A percentile compares a stretch with the other conserved stretches of the same genome.
These are phyloP conservation scores for Paramecium sonneborni DNA, from an alignment of 73 alveolate species.

Conservation along the genomic window DNA sequence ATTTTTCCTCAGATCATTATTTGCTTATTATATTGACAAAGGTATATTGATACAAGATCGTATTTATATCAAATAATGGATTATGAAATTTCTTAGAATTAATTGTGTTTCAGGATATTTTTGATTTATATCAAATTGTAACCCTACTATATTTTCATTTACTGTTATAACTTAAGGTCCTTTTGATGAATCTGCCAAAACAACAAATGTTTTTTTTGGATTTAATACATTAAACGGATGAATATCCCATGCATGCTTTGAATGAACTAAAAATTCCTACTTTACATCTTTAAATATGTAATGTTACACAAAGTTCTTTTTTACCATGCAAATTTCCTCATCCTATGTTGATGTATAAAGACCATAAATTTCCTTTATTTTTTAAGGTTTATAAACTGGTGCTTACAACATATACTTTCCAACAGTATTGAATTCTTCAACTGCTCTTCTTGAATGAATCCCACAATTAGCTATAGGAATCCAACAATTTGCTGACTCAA, in stretches of 20 bases:
- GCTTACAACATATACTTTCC: slow-evolving; percentile 65
- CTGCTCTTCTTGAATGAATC: slow-evolving; percentile 78
- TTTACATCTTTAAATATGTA: slow-evolving; percentile 36
- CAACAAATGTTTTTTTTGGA: slow-evolving; percentile 54
- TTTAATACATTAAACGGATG: slow-evolving; percentile 60
- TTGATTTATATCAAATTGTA: slow-evolving; percentile 11
- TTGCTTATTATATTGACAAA: neutral
- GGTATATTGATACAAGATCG: neutral
- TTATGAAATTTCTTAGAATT: neutral
- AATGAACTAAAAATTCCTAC: slow-evolving; percentile 57
- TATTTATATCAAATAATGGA: neutral
- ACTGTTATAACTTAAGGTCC: slow-evolving; percentile 30
- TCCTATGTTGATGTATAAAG: slow-evolving; percentile 43
- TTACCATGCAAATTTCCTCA: slow-evolving; percentile 52
- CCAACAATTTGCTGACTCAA: slow-evolving; percentile 78
- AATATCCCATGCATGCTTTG: slow-evolving; percentile 63
- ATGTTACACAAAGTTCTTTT: slow-evolving; percentile 49
- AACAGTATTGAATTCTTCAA: slow-evolving; percentile 57
- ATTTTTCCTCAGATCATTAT: slow-evolving; percentile 39
- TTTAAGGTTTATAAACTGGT: slow-evolving; percentile 42
- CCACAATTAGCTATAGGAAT: slow-evolving; percentile 95
- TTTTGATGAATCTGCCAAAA: slow-evolving; percentile 57
- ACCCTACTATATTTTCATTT: slow-evolving; percentile 12
- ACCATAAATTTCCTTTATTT: slow-evolving; percentile 48
- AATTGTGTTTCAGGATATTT: slow-evolving; percentile 43